A percentile compares a stretch with the other conserved stretches of the same genome.
These are phyloP conservation scores for Microsporum canis DNA, from an alignment of 2,329 filamentous ascomycete genomes.

Conservation along the genomic window DNA sequence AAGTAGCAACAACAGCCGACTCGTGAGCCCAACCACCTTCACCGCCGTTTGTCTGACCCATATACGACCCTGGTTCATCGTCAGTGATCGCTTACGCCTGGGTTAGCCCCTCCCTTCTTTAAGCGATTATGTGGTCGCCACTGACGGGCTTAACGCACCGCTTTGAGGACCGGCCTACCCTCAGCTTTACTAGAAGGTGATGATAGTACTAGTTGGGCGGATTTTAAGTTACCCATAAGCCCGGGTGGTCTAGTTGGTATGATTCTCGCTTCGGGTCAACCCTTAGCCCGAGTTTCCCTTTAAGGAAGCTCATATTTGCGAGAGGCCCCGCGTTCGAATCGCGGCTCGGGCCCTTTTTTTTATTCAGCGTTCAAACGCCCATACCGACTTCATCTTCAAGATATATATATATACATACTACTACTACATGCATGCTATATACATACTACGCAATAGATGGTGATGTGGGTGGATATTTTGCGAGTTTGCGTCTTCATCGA, in stretches of 20 bases:
- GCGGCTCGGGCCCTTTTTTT: constrained; percentile 6
- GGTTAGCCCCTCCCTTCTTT: not conserved
- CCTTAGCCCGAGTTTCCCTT: constrained; percentile 9
- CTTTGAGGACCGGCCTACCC: too few relatives aligned
- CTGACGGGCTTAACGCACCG: too few relatives aligned
- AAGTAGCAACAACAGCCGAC: not conserved
- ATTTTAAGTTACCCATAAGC: constrained; percentile 5
- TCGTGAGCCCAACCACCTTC: not conserved
- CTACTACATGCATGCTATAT: too few relatives aligned
- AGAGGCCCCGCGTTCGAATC: constrained; percentile 14
- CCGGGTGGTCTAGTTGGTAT: constrained; percentile 14
- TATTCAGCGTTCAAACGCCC: not conserved
- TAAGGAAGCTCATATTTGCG: constrained; percentile 9
- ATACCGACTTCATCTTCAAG: not conserved
- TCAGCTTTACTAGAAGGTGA: not conserved
- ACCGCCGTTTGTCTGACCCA: not conserved
- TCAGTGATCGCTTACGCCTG: not conserved
- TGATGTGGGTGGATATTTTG: too few relatives aligned
- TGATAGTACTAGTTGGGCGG: not conserved
- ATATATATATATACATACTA: not conserved
- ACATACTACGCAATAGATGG: too few relatives aligned
- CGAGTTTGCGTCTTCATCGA: too few relatives aligned
- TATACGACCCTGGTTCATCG: not conserved
- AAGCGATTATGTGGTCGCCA: not conserved
- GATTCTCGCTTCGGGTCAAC: constrained; percentile 12